phyloP scores from a whole-genome alignment of 805 yeast species.

The Cyberlindnera americana region DNA sequence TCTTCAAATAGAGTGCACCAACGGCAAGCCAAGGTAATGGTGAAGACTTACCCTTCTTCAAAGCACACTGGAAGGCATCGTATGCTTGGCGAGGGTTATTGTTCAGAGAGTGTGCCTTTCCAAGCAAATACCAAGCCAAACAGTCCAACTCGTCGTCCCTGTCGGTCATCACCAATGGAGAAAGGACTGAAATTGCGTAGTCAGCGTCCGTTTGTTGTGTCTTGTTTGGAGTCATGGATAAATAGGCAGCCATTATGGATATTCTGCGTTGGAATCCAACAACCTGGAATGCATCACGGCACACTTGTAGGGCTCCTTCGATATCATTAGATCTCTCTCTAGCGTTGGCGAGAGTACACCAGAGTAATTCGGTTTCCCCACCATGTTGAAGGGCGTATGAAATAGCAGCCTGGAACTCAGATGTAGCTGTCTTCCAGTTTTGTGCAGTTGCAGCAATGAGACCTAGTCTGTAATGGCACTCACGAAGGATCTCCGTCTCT shows the following conservation, averaged over 20 bases:
- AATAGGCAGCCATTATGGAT: conserved; percentile 48
- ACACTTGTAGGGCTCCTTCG: conserved; percentile 45
- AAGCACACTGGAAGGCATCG: conserved; percentile 51
- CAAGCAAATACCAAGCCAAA: conserved; percentile 53
- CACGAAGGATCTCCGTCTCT: conserved; percentile 46
- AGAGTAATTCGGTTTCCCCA: conserved; percentile 29
- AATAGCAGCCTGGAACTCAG: conserved; percentile 48
- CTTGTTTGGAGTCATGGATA: conserved; percentile 37
- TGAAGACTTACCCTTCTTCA: conserved; percentile 47
- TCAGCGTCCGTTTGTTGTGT: conserved; percentile 30
- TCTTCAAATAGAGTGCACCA: conserved; percentile 54
- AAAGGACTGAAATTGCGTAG: conserved; percentile 35
- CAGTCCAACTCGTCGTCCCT: conserved; percentile 38
- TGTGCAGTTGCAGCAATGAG: conserved; percentile 50
- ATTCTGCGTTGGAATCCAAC: conserved; percentile 44
- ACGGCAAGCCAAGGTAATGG: conserved; percentile 68
- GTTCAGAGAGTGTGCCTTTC: conserved; percentile 46
- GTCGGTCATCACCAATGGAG: conserved; percentile 10
- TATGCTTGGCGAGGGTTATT: conserved; percentile 50
- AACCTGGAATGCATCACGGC: conserved; percentile 44
- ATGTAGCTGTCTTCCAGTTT: conserved; percentile 44
- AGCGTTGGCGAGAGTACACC: conserved; percentile 52
- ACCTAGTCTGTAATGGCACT: conserved; percentile 54
- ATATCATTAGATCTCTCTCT: conserved; percentile 44
- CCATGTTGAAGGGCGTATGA: conserved; percentile 23